Evolutionary conservation across 2,329 filamentous ascomycete genomes (phyloP).

Genomic region (Nectriaceae sp.): DNA sequence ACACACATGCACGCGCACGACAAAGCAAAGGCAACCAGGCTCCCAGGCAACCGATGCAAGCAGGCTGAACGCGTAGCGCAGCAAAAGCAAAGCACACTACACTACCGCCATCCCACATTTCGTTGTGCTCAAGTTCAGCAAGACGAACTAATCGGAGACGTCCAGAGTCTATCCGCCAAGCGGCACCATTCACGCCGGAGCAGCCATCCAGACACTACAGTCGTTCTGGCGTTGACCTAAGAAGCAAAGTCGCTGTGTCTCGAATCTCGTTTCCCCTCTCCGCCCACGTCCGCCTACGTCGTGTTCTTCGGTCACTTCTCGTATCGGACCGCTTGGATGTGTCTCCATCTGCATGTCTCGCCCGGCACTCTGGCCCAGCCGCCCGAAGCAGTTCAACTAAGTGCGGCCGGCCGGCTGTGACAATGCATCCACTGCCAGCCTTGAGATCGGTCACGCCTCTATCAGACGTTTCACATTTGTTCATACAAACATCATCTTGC

Average conservation of each 20-base stretch:
- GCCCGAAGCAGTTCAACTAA: not conserved
- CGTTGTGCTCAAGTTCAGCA: too few relatives aligned
- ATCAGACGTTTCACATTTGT: not conserved
- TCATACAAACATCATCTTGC: not conserved
- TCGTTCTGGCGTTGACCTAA: not conserved
- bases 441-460: conserved; percentile 1
- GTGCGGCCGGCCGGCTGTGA: too few relatives aligned
- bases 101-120: not conserved
- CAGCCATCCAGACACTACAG: not conserved
- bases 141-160: not conserved
- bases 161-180: not conserved
- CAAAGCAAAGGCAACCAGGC: not conserved
- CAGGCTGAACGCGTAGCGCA: not conserved
- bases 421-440: conserved; percentile 12
- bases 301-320: conserved; percentile 5
- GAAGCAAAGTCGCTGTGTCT: not conserved
- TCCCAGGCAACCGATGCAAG: not conserved
- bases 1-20: not conserved
- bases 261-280: not conserved
- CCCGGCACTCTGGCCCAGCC: conserved; percentile 11
- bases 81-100: conserved; percentile 2
- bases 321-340: not conserved
- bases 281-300: not conserved
- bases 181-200: not conserved
- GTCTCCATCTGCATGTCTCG: not conserved